Evolutionary conservation across 257 asterid genomes (phyloP).

Genomic region (Solanum chmielewskii): DNA sequence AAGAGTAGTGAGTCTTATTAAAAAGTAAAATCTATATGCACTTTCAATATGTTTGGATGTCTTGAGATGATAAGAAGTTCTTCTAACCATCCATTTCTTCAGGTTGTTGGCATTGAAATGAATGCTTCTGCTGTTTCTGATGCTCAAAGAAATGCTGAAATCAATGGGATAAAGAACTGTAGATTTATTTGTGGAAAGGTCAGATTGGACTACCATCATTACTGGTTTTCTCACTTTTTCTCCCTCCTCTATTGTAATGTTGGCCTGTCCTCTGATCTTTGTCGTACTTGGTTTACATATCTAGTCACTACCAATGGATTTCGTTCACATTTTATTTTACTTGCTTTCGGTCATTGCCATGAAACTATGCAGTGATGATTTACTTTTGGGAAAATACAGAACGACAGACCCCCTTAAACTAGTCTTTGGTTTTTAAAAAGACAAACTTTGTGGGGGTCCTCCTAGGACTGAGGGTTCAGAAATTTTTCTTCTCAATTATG

Average conservation of each 20-base stretch:
- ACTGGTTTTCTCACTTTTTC: background rate
- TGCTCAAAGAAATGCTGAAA: slow-evolving; percentile 87
- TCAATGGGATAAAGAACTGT: slow-evolving; percentile 78
- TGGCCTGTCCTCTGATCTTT: background rate
- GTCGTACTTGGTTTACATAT: background rate
- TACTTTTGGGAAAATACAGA: background rate
- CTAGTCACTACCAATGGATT: background rate
- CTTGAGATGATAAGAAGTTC: slow-evolving; percentile 1
- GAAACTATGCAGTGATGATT: background rate
- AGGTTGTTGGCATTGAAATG: slow-evolving; percentile 99
- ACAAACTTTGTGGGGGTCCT: background rate
- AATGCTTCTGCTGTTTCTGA: slow-evolving; percentile 94
- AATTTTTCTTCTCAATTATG: background rate
- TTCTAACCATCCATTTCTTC: slow-evolving; percentile 11
- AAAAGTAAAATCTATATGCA: background rate
- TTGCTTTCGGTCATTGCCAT: background rate
- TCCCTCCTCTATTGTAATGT: background rate
- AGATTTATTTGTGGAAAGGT: slow-evolving; percentile 95
- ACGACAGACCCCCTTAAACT: background rate
- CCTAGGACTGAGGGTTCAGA: background rate
- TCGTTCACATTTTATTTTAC: background rate
- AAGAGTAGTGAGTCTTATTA: background rate
- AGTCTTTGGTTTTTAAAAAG: background rate
- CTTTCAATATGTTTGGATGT: background rate
- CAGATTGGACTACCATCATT: slow-evolving; percentile 5